phyloP scores from a whole-genome alignment of 2,329 filamentous ascomycete genomes.

The Xylaria multiplex region DNA sequence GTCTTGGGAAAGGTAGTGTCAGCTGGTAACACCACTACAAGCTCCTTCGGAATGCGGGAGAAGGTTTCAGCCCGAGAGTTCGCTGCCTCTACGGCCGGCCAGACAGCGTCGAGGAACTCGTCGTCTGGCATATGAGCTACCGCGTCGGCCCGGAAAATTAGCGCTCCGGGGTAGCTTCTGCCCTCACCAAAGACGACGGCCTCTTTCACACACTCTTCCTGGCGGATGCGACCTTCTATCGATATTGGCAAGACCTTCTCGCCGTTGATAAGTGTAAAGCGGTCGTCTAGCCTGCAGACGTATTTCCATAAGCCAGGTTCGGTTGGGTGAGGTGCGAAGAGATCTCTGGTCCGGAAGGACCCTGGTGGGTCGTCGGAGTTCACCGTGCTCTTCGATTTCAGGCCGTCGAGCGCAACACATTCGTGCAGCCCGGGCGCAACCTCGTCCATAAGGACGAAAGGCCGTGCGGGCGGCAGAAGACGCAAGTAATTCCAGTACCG shows the following conservation, averaged over 20 bases:
- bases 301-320: conserved; percentile 58
- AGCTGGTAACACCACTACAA: conserved; percentile 60
- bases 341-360: conserved; percentile 57
- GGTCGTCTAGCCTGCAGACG: conserved; percentile 57
- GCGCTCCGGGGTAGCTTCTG: conserved; percentile 61
- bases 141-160: conserved; percentile 62
- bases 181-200: conserved; percentile 67
- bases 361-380: conserved; percentile 57
- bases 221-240: conserved; percentile 64
- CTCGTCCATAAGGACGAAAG: conserved; percentile 53
- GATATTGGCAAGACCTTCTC: conserved; percentile 59
- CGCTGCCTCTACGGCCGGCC: conserved; percentile 60
- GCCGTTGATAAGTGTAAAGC: conserved; percentile 58
- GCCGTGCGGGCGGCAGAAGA: conserved; percentile 51
- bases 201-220: conserved; percentile 63
- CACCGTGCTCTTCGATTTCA: conserved; percentile 47
- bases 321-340: conserved; percentile 55
- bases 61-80: conserved; percentile 63
- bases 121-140: conserved; percentile 54
- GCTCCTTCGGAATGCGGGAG: conserved; percentile 61
- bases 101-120: conserved; percentile 59
- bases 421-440: conserved; percentile 50
- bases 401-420: conserved; percentile 47
- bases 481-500: conserved; percentile 66
- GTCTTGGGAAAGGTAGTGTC: conserved; percentile 61